Base-by-base conservation (phyloP, 306 rosid species). In the Lotus japonicus region DNA sequence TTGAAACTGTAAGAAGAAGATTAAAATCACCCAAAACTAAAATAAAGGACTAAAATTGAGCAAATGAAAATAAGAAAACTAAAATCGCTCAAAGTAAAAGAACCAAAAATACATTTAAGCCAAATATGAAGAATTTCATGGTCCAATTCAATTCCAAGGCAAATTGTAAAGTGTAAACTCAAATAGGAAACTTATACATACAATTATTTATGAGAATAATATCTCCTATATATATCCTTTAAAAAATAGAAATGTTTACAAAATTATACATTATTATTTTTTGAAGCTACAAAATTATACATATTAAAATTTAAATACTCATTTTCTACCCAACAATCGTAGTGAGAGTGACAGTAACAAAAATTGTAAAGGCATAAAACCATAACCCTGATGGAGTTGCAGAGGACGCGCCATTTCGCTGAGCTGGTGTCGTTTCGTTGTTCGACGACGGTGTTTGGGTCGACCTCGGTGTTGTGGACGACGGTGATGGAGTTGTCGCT, bases 271-370 rank as follows among this genome's bases (percentile, higher is more conserved):
- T 5, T 10, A n/a, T n/a, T n/a, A n/a, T 26, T 2, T 26, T 26
- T 26, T 26, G 33, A 26, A 26, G 33, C 33, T 26, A 26, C 33
- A 26, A 56, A 11, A 4, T 18, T 18, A 7, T 14, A 42, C 11
- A n/a, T 64, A 41, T 28, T 35, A 31, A 41, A 11, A 13, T 0
- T 48, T 48, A 11, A 44, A 17, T 3, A 2, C 7, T 4, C 1
- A 9, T 39, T 57, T 46, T 38, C 58, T 60, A 83, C 11, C 79
- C 58, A 35, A 76, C 51, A 73, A 71, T 33, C 56, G 58, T 13
- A 4, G 60, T 26, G 4, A 88, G 68, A 39, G 69, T 81, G 53
- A 62, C 77, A 48, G 72, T 69, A 14, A 78, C 68, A 66, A 83
- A 7, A 51, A 85, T 16, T 31, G 81, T 77, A 9, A 76, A 31